These are phyloP conservation scores for Ampelomyces quisqualis DNA, from an alignment of 2,329 filamentous ascomycete genomes.

Conservation along the genomic window DNA sequence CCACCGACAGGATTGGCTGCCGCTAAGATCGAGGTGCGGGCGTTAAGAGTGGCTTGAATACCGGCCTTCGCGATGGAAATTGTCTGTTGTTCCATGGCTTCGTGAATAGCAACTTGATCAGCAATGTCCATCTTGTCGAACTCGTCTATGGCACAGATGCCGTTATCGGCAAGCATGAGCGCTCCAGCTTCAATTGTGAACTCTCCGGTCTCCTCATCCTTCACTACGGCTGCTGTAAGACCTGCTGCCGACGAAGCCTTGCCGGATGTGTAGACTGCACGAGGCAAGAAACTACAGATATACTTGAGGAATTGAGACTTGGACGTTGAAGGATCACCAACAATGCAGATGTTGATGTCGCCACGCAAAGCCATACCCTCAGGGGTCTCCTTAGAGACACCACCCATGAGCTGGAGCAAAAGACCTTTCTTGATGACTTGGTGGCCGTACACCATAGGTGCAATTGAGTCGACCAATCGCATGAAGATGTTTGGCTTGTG, in stretches of 20 bases:
- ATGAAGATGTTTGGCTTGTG: slow-evolving; percentile 95
- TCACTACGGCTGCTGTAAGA: slow-evolving; percentile 94
- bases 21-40: slow-evolving; percentile 89
- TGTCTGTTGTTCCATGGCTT: slow-evolving; percentile 99
- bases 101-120: slow-evolving; percentile 98
- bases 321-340: slow-evolving; percentile 93
- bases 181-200: slow-evolving; percentile 98
- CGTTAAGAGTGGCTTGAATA: slow-evolving; percentile 96
- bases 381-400: slow-evolving; percentile 85
- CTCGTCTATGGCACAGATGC: slow-evolving; percentile 97
- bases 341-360: slow-evolving; percentile 98
- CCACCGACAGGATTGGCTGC: slow-evolving; percentile 95
- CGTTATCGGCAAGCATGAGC: slow-evolving; percentile 94
- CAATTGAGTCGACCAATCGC: slow-evolving; percentile 86
- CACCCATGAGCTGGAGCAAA: slow-evolving; percentile 91
- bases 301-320: slow-evolving; percentile 99
- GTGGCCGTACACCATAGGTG: slow-evolving; percentile 96
- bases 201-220: slow-evolving; percentile 97
- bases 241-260: slow-evolving; percentile 97
- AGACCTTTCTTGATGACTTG: slow-evolving; percentile 97
- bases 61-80: slow-evolving; percentile 98
- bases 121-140: slow-evolving; percentile 99
- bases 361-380: slow-evolving; percentile 96
- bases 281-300: slow-evolving; percentile 92
- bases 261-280: slow-evolving; percentile 94